These are phyloP conservation scores for Onygenales sp. DNA, from an alignment of 2,329 filamentous ascomycete species.

Conservation along the genomic window DNA sequence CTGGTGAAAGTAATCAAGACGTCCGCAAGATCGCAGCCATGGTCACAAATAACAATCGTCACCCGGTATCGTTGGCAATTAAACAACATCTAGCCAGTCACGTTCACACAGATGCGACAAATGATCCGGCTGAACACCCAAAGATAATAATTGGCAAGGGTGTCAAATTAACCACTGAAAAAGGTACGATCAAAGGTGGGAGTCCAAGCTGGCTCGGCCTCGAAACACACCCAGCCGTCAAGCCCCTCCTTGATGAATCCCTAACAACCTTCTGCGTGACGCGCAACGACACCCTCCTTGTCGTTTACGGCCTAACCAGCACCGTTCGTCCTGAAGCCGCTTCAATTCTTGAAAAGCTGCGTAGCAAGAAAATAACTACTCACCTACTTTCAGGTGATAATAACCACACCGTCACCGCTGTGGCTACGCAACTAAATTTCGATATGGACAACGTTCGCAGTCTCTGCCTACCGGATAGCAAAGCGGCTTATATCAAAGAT, in stretches of 20 bases:
- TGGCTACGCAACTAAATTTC: constrained; percentile 38
- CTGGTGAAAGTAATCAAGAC: not conserved
- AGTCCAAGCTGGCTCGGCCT: constrained; percentile 28
- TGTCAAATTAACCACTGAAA: constrained; percentile 14
- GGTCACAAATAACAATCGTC: constrained; percentile 35
- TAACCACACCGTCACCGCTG: constrained; percentile 36
- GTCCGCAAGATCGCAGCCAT: constrained; percentile 16
- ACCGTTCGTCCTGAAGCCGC: constrained; percentile 41
- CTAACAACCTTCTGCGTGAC: constrained; percentile 50
- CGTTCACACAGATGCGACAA: constrained; percentile 9
- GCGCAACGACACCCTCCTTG: constrained; percentile 33
- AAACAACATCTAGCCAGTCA: constrained; percentile 27
- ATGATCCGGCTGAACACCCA: constrained; percentile 13
- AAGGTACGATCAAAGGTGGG: constrained; percentile 17
- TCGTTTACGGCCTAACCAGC: constrained; percentile 43
- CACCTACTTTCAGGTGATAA: constrained; percentile 52
- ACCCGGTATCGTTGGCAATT: constrained; percentile 42
- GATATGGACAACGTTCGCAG: constrained; percentile 30
- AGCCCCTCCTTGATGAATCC: constrained; percentile 29
- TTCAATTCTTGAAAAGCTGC: constrained; percentile 43
- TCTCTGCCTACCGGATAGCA: constrained; percentile 44
- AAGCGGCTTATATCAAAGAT: constrained; percentile 42
- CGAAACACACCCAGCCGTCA: constrained; percentile 20
- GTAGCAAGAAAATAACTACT: constrained; percentile 38
- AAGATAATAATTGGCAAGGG: constrained; percentile 23